A percentile compares a stretch with the other conserved stretches of the same genome.
phyloP scores from a whole-genome alignment of 2,329 filamentous ascomycete species.

The Paecilomyces formosus region DNA sequence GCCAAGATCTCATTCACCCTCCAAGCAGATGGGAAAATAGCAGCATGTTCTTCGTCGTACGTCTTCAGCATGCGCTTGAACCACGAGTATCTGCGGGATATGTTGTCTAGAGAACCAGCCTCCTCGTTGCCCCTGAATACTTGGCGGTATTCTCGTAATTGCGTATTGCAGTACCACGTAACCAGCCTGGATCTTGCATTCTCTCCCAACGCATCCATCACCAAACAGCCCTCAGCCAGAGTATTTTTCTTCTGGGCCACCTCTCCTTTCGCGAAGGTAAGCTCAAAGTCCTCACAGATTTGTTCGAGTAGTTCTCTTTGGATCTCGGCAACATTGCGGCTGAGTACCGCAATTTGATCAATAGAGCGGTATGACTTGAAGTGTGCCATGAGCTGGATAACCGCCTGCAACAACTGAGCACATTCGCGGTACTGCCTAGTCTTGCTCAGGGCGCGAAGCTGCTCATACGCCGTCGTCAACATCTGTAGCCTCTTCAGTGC shows the following conservation, averaged over 20 bases:
- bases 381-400: constrained; percentile 95
- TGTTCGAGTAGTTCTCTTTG: constrained; percentile 91
- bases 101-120: constrained; percentile 92
- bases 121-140: constrained; percentile 96
- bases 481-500: constrained; percentile 95
- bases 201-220: constrained; percentile 92
- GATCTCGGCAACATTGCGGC: constrained; percentile 84
- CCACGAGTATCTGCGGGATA: constrained; percentile 90
- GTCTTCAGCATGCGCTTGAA: constrained; percentile 93
- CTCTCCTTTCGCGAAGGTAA: constrained; percentile 85
- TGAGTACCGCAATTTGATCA: constrained; percentile 91
- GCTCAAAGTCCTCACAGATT: constrained; percentile 98
- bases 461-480: constrained; percentile 98
- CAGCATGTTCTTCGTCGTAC: constrained; percentile 86
- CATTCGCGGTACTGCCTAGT: constrained; percentile 91
- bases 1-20: constrained; percentile 83
- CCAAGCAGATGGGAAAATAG: constrained; percentile 82
- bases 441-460: constrained; percentile 74
- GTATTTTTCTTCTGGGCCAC: constrained; percentile 61
- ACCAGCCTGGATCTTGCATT: constrained; percentile 72
- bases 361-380: constrained; percentile 98
- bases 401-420: constrained; percentile 84
- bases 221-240: constrained; percentile 79
- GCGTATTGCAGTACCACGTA: constrained; percentile 97
- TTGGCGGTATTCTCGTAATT: constrained; percentile 88